Percentiles rank a stretch among this genome's conserved stretches.
phyloP scores from a whole-genome alignment of 192 early-diverging fungal genomes.

The Entomortierella lignicola region DNA sequence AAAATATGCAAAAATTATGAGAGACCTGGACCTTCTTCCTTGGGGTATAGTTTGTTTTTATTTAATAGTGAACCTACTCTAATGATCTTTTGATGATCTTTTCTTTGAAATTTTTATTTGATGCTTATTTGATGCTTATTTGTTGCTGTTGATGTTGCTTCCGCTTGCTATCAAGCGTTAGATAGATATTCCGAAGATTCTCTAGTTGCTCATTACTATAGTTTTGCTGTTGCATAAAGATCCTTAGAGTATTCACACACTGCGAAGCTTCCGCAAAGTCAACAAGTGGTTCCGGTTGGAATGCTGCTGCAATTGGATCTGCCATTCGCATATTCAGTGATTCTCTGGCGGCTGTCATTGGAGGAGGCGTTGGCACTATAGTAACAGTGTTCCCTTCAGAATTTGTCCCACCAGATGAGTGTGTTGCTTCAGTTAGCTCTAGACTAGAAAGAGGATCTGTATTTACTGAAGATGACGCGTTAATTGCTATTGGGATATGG shows the following conservation, averaged over 20 bases:
- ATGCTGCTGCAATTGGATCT: slow-evolving; percentile 22
- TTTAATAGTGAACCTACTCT: no score
- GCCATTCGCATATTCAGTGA: slow-evolving; percentile 7
- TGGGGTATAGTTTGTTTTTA: no score
- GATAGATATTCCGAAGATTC: slow-evolving; percentile 16
- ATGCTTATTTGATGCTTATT: no score
- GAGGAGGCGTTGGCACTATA: neutral
- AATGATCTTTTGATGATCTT: no score
- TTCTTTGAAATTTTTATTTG: no score
- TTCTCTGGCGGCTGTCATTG: slow-evolving; percentile 14
- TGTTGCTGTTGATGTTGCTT: slow-evolving; percentile 11
- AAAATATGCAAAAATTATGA: no score
- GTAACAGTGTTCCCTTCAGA: no score
- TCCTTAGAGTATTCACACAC: slow-evolving; percentile 22
- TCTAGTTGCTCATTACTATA: slow-evolving; percentile 18
- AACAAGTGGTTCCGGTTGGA: slow-evolving; percentile 19
- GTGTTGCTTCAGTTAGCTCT: neutral
- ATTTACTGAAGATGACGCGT: neutral
- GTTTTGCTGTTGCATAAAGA: slow-evolving; percentile 46
- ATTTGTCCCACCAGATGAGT: neutral
- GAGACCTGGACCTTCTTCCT: no score
- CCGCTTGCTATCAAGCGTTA: slow-evolving; percentile 19
- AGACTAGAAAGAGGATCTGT: neutral
- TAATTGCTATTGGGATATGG: neutral
- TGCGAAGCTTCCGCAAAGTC: slow-evolving; percentile 32